Evolutionary conservation across 352 stramenopile species (phyloP), one percentile per base, ranked within the genome.

Genomic region (Pythium monospermum): DNA sequence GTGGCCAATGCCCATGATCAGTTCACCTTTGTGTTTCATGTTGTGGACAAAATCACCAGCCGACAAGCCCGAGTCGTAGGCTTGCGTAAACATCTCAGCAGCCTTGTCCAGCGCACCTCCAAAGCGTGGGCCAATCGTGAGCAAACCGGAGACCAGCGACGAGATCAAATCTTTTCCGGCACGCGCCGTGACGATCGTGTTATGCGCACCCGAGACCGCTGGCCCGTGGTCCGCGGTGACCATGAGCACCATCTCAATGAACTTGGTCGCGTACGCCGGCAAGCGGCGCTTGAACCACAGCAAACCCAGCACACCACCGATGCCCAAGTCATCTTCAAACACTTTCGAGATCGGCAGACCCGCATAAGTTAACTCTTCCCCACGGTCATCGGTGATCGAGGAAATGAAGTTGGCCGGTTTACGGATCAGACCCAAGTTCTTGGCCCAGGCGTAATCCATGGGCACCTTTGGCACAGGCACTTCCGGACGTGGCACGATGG

Each of bases 241-340:
- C 93, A 98, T 98, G 19, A 98, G 76, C 51, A 98, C 91, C 91
- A 98, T 98, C 73, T 98, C 95, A 52, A 98, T 98, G 65, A 98
- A 98, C 70, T 96, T 96, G 37, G 76, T 85, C 16, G 87, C 89
- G 73, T 96, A 96, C 30, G 78, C 35, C 19, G 90, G 89, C 56
- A 97, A 62, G 31, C 76, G 71, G 25, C 94, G 85, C 68, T 96
- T 91, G 80, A 98, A 98, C 95, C 95, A 98, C 28, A 98, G 78
- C 48, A 98, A 68, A 18, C 86, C 94, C 13, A 98, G 73, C 15
- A 98, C 95, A 33, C 94, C 95, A 27, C 95, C 95, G 40, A 98
- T 79, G 36, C 94, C 94, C 38, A 98, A 74, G 59, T 98, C 85
- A 25, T 97, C 73, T 28, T 92, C 73, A 61, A 98, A 98, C 11